Evolutionary conservation across 2,329 filamentous ascomycete genomes (phyloP).

Genomic region (Penicillium sp.): DNA sequence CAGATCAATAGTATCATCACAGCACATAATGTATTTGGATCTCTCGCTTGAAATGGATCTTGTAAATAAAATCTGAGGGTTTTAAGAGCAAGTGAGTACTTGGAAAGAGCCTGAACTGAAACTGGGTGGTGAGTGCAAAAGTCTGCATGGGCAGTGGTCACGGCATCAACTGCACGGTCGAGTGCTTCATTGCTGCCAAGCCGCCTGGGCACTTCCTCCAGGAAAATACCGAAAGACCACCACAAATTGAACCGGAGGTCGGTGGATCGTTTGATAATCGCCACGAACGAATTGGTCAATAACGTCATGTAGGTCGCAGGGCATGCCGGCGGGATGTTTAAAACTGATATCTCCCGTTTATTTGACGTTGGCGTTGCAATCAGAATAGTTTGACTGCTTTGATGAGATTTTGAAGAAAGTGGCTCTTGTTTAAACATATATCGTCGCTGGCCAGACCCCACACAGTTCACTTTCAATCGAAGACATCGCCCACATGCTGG

Average conservation of each 20-base stretch:
- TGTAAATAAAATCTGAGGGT: conserved; percentile 30
- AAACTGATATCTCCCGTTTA: neutral
- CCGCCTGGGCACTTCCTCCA: conserved; percentile 46
- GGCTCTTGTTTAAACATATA: conserved; percentile 49
- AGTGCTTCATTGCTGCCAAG: conserved; percentile 48
- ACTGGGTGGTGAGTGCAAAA: conserved; percentile 22
- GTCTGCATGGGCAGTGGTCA: conserved; percentile 29
- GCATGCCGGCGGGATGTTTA: conserved; percentile 7
- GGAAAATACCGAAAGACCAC: conserved; percentile 47
- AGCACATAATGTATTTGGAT: conserved; percentile 37
- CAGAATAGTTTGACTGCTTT: neutral
- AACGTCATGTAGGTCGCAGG: conserved; percentile 35
- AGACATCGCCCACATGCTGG: conserved; percentile 48
- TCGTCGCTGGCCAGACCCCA: conserved; percentile 47
- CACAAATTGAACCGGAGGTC: conserved; percentile 49
- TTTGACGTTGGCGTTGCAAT: neutral
- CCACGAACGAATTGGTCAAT: conserved; percentile 34
- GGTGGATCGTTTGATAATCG: conserved; percentile 34
- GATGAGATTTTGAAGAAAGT: conserved; percentile 5
- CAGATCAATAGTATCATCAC: conserved; percentile 38
- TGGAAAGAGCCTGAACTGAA: conserved; percentile 25
- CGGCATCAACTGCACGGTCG: conserved; percentile 38
- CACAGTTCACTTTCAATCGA: conserved; percentile 45
- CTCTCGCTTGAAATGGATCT: conserved; percentile 30
- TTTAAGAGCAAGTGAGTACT: conserved; percentile 32